Evolutionary conservation across 108 stramenopile genomes (phyloP).

Genomic region (Skeletonema costatum): DNA sequence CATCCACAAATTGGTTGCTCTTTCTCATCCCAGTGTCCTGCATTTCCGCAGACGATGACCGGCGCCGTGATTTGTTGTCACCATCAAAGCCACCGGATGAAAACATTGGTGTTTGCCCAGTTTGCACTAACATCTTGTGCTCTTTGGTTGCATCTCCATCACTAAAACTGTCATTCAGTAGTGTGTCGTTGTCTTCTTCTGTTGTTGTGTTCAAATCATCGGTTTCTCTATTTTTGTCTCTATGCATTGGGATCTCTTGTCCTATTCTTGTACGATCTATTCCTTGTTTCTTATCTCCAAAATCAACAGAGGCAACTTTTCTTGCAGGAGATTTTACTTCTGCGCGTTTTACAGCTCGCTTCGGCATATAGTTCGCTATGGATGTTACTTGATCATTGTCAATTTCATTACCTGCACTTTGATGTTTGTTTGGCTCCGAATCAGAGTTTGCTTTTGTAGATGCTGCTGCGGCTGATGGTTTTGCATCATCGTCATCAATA

Average conservation of each 20-base stretch:
- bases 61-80: neutral
- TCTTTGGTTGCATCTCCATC: constrained; percentile 21
- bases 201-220: neutral
- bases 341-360: neutral
- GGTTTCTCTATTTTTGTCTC: neutral
- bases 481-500: neutral
- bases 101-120: constrained; percentile 7
- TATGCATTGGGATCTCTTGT: neutral
- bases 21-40: neutral
- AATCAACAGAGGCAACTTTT: neutral
- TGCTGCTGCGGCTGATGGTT: neutral
- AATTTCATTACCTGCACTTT: neutral
- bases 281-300: neutral
- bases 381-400: neutral
- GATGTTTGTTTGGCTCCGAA: neutral
- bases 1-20: neutral
- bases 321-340: neutral
- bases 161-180: constrained; percentile 4
- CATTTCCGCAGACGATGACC: neutral
- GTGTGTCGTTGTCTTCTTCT: constrained; percentile 15
- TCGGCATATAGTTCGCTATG: neutral
- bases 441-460: neutral
- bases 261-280: neutral
- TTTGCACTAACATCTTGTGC: constrained; percentile 12
- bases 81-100: constrained; percentile 17